Conservation (phyloP, 148 eudicot species). For the Rhododendron henanense region DNA sequence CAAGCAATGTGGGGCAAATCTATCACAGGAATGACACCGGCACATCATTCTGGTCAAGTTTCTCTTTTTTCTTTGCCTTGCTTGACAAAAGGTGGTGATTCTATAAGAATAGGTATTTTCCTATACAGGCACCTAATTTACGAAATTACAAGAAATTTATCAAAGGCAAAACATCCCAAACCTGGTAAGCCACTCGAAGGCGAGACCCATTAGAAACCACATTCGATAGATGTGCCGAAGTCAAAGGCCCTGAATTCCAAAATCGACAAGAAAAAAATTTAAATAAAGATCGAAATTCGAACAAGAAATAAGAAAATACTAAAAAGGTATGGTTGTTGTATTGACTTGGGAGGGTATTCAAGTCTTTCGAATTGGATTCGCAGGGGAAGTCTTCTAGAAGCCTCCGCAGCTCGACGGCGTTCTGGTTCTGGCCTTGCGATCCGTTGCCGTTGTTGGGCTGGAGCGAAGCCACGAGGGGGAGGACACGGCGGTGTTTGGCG, state of each 20-base stretch:
- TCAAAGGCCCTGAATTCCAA: conserved; percentile 29
- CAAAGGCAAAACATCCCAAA: conserved; percentile 1
- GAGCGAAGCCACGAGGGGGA: background rate
- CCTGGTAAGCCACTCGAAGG: conserved; percentile 71
- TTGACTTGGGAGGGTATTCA: conserved; percentile 15
- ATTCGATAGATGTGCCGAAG: conserved; percentile 17
- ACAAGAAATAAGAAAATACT: background rate
- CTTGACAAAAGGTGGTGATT: background rate
- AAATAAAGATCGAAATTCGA: background rate
- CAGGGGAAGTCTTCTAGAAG: background rate
- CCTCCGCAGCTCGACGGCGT: conserved; percentile 7
- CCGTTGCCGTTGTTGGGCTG: background rate
- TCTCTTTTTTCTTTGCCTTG: background rate
- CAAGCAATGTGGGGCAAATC: background rate
- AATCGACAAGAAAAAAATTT: background rate
- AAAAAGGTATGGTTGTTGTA: background rate
- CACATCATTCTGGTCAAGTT: background rate
- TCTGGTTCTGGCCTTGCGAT: conserved; percentile 8
- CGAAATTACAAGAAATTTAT: background rate
- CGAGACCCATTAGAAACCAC: conserved; percentile 24
- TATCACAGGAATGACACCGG: background rate
- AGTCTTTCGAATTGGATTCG: conserved; percentile 13
- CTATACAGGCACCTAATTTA: background rate
- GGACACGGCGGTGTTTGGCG: background rate
- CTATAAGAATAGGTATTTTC: background rate